Conservation (phyloP, 1,284 basidiomycete species). For the Heterobasidion occidentale region DNA sequence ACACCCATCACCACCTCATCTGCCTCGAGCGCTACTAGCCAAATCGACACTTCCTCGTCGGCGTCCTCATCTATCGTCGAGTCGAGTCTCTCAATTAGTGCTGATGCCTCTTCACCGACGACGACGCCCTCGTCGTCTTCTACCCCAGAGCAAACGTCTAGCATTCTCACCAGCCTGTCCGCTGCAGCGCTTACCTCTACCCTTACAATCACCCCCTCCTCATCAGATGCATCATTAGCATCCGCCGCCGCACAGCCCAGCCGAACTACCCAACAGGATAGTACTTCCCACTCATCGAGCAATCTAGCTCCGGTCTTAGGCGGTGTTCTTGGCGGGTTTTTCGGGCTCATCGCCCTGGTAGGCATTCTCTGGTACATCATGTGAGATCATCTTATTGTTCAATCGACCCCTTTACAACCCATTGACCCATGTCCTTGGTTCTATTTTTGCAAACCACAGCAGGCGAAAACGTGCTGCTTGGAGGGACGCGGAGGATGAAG, state of each 20-base stretch:
- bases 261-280: neutral
- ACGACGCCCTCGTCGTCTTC: slow-evolving; percentile 6
- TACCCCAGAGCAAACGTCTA: slow-evolving; percentile 1
- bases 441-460: neutral
- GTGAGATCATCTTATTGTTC: slow-evolving; percentile 7
- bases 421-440: neutral
- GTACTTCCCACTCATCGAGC: neutral
- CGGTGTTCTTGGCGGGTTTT: slow-evolving; percentile 14
- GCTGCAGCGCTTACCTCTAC: neutral
- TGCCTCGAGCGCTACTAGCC: neutral
- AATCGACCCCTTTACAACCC: neutral
- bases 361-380: slow-evolving; percentile 11
- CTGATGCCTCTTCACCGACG: neutral
- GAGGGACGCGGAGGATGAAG: slow-evolving; percentile 7
- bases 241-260: neutral
- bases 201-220: slow-evolving; percentile 1
- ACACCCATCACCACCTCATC: neutral
- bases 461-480: neutral
- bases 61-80: neutral
- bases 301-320: slow-evolving; percentile 12
- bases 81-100: neutral
- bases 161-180: slow-evolving; percentile 6
- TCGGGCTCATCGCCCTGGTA: slow-evolving; percentile 11
- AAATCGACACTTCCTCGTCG: neutral
- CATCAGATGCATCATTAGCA: neutral